These are phyloP conservation scores for Phaeosphaeria sp. DNA, from an alignment of 2,329 filamentous ascomycete species.

Conservation along the genomic window DNA sequence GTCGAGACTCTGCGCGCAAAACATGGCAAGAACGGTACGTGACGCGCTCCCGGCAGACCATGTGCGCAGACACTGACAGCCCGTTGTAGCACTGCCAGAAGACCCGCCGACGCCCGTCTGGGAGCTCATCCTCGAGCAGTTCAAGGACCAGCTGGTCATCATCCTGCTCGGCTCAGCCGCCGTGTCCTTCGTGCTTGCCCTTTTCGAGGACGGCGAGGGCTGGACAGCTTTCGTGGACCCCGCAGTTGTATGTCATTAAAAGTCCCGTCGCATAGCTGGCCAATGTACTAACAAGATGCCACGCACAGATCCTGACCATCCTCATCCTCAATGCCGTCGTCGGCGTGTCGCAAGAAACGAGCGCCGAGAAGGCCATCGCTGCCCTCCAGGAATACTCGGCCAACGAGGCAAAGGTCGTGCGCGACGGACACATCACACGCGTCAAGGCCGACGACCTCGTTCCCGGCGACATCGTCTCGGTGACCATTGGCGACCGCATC, in stretches of 20 bases:
- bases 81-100: slow-evolving; percentile 71
- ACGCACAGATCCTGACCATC: slow-evolving; percentile 87
- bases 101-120: slow-evolving; percentile 95
- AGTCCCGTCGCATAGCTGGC: no score
- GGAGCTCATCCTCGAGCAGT: slow-evolving; percentile 97
- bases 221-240: slow-evolving; percentile 99
- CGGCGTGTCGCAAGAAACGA: slow-evolving; percentile 97
- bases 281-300: slow-evolving; percentile 17
- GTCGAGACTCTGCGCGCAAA: slow-evolving; percentile 55
- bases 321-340: slow-evolving; percentile 96
- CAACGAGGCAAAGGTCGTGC: slow-evolving; percentile 93
- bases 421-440: slow-evolving; percentile 79
- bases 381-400: slow-evolving; percentile 98
- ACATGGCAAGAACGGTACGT: slow-evolving; percentile 63
- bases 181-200: slow-evolving; percentile 89
- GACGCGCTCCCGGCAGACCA: neutral
- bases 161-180: slow-evolving; percentile 92
- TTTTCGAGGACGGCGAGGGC: slow-evolving; percentile 91
- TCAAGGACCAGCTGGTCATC: slow-evolving; percentile 97
- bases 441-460: slow-evolving; percentile 97
- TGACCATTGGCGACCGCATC: slow-evolving; percentile 89
- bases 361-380: slow-evolving; percentile 97
- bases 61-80: neutral
- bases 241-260: slow-evolving; percentile 75
- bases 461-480: slow-evolving; percentile 87